Evolutionary conservation across 2,329 filamentous ascomycete genomes (phyloP), one percentile per base, ranked within the genome.

Genomic region (Didymella exigua): DNA sequence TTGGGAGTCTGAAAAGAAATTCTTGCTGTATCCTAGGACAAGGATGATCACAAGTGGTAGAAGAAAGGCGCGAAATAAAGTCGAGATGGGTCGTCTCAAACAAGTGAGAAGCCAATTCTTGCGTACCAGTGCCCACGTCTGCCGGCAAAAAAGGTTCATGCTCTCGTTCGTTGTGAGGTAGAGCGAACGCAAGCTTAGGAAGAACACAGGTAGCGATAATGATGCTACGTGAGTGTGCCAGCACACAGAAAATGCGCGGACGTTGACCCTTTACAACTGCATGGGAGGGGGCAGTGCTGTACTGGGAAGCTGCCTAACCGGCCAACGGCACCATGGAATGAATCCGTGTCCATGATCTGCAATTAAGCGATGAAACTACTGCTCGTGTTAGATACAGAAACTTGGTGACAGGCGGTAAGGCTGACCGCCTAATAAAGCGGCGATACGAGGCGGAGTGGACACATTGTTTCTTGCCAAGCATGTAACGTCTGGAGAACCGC

Each of bases 71-170:
- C 67, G 63, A 23, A 68, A 61, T 23, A 60, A 61, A 8, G 67
- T 70, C 11, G 55, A 58, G 7, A 67, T 54, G 13, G 61, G 60
- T 26, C 63, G 56, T 41, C 63, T 56, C 1, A 61, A 37, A 41
- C 60, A 64, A 8, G 66, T 57, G 18, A 70, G 60, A 10, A 70
- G 61, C 18, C 68, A 54, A 40, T 68, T 68, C 37, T 70, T 70
- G 47, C 67, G 65, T 21, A 65, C 51, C 19, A 70, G 37, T 29
- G 66, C 66, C 60, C 60, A 65, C 16, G 63, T 60, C 42, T 70
- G 67, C 23, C 62, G 54, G 5, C 59, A 54, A 2, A 68, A 38
- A 5, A 65, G 46, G 27, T 59, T 59, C 62, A 65, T 65, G 0
- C 13, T 55, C 34, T 18, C 19, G 23, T 27, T 16, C 2, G n/a